These are phyloP conservation scores for Novymonas esmeraldas DNA, from an alignment of 208 protist genomes.

Conservation along the genomic window DNA sequence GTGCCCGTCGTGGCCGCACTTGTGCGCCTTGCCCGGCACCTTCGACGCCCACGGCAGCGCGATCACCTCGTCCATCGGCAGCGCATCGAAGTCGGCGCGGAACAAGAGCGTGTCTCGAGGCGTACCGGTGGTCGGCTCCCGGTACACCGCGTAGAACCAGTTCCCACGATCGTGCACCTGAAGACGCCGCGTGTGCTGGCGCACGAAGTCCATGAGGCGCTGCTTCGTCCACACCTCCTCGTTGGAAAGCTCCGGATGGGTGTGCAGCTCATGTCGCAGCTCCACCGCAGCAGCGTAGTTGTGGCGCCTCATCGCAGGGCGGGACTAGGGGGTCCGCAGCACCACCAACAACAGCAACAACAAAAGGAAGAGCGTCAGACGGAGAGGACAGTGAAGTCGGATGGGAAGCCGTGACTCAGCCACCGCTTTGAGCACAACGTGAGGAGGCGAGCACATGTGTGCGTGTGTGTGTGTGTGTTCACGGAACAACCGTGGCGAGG, in stretches of 20 bases:
- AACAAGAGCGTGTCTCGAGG: constrained; percentile 37
- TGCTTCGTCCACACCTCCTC: constrained; percentile 59
- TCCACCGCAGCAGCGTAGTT: constrained; percentile 27
- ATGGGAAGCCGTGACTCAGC: too few relatives aligned
- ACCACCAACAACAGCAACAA: neutral
- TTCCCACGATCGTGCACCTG: constrained; percentile 34
- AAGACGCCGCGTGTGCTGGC: constrained; percentile 30
- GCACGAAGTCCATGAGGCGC: constrained; percentile 33
- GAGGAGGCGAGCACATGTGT: too few relatives aligned
- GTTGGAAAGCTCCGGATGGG: constrained; percentile 49
- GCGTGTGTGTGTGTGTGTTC: too few relatives aligned
- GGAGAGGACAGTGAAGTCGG: too few relatives aligned
- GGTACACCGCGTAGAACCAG: constrained; percentile 49
- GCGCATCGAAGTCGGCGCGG: constrained; percentile 47
- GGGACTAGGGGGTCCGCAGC: neutral
- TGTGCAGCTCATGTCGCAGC: constrained; percentile 44
- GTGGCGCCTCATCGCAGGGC: constrained; percentile 4
- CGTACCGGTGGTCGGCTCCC: constrained; percentile 17
- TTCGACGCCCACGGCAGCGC: constrained; percentile 45
- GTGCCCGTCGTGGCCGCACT: constrained; percentile 52
- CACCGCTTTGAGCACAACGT: too few relatives aligned
- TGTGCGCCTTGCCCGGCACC: constrained; percentile 42
- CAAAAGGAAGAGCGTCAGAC: neutral
- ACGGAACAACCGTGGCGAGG: too few relatives aligned
- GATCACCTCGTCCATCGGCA: constrained; percentile 46